A percentile compares a stretch with the other conserved stretches of the same genome.
phyloP scores from a whole-genome alignment of 75 land plant species.

The Azolla pinnata region DNA sequence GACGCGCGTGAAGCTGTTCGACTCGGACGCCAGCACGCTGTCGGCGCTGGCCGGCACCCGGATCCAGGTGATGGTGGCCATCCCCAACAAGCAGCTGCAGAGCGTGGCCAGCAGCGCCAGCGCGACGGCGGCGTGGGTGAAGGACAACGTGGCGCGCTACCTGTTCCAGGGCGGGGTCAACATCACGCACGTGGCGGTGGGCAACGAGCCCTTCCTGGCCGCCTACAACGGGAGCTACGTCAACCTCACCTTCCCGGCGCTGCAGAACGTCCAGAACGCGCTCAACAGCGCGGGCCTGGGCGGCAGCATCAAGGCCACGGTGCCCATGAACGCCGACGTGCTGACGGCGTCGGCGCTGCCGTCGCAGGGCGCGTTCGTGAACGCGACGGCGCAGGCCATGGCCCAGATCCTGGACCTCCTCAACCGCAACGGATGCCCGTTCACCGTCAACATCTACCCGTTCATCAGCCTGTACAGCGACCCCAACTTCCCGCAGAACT shows the following conservation, averaged over 20 bases:
- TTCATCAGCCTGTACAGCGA: conserved; percentile 35
- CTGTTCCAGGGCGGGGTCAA: conserved; percentile 13
- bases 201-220: conserved; percentile 65
- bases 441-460: conserved; percentile 47
- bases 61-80: conserved; percentile 19
- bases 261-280: conserved; percentile 55
- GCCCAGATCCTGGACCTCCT: conserved; percentile 22
- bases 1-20: conserved; percentile 19
- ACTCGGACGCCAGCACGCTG: conserved; percentile 13
- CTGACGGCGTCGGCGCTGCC: conserved; percentile 18
- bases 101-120: conserved; percentile 5
- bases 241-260: conserved; percentile 43
- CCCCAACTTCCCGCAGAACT: conserved; percentile 35
- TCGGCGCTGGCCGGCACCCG: conserved; percentile 17
- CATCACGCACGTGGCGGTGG: conserved; percentile 58
- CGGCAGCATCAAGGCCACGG: conserved; percentile 34
- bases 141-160: conserved; percentile 18
- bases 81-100: conserved; percentile 14
- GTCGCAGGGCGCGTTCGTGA: conserved; percentile 41
- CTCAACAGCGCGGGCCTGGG: conserved; percentile 33
- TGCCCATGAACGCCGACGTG: conserved; percentile 62
- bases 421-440: conserved; percentile 28
- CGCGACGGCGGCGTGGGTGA: conserved; percentile 17
- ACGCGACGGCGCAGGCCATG: conserved; percentile 34
- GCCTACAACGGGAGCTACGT: conserved; percentile 41